Evolutionary conservation across 768 basidiomycete species (phyloP).

Genomic region (Asterophora lycoperdoides): DNA sequence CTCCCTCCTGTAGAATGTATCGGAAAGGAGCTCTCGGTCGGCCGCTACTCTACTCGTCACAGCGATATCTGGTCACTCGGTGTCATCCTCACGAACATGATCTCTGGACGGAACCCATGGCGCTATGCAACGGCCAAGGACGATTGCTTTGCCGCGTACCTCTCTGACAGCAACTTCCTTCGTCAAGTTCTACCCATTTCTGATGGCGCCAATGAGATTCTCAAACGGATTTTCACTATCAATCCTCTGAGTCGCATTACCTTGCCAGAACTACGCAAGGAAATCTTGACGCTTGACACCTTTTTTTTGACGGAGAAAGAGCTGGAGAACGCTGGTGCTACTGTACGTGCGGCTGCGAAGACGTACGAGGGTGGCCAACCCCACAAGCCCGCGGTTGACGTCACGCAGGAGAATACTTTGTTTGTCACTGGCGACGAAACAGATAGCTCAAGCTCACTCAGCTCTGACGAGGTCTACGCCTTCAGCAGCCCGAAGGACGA

Average conservation of each 20-base stretch:
- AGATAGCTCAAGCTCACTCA: constrained; percentile 21
- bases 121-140: constrained; percentile 61
- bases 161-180: constrained; percentile 61
- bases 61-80: constrained; percentile 76
- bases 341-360: constrained; percentile 18
- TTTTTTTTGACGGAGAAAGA: constrained; percentile 59
- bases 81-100: constrained; percentile 80
- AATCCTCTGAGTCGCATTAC: constrained; percentile 59
- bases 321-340: constrained; percentile 27
- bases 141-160: constrained; percentile 61
- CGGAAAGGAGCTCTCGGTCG: constrained; percentile 37
- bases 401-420: neutral
- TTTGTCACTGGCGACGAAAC: constrained; percentile 10
- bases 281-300: constrained; percentile 50
- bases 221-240: constrained; percentile 69
- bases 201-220: constrained; percentile 52
- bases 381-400: constrained; percentile 3
- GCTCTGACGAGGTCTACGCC: constrained; percentile 34
- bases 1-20: constrained; percentile 46
- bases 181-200: constrained; percentile 72
- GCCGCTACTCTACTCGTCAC: constrained; percentile 52
- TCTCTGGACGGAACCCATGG: constrained; percentile 79
- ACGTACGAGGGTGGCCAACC: constrained; percentile 8
- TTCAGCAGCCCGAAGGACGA: constrained; percentile 32
- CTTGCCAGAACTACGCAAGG: constrained; percentile 55